Percentiles rank a stretch among this genome's conserved stretches.
These are phyloP conservation scores for Nakazawaea molendinolei DNA, from an alignment of 805 yeast species.

Conservation along the genomic window DNA sequence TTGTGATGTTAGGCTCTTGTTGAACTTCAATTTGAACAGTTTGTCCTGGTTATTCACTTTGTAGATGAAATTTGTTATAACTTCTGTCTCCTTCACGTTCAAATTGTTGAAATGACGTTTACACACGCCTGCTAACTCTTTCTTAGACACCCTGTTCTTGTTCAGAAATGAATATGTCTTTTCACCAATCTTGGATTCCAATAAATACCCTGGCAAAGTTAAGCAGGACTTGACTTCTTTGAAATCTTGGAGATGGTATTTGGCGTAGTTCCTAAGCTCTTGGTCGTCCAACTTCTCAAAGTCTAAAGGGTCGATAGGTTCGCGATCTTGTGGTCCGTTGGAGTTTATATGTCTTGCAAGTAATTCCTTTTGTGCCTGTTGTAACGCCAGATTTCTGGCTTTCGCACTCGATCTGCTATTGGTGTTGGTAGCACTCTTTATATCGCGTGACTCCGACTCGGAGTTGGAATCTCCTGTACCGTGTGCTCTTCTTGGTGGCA, in stretches of 20 bases:
- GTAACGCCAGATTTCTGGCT: slow-evolving; percentile 53
- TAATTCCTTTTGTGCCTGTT: slow-evolving; percentile 65
- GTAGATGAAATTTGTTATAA: slow-evolving; percentile 82
- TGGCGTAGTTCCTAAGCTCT: slow-evolving; percentile 65
- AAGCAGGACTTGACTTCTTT: slow-evolving; percentile 44
- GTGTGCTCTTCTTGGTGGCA: slow-evolving; percentile 11
- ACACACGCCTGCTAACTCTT: slow-evolving; percentile 51
- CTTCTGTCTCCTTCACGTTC: slow-evolving; percentile 73
- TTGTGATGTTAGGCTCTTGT: slow-evolving; percentile 14
- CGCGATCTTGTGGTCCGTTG: slow-evolving; percentile 60
- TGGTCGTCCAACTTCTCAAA: slow-evolving; percentile 57
- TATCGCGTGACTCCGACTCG: slow-evolving; percentile 26
- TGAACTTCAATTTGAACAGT: slow-evolving; percentile 32
- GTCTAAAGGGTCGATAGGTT: slow-evolving; percentile 54
- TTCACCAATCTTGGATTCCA: slow-evolving; percentile 69
- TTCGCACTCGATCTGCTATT: slow-evolving; percentile 43
- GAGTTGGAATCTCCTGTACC: slow-evolving; percentile 12
- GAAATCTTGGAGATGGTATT: slow-evolving; percentile 31
- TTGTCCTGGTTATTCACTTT: slow-evolving; percentile 64
- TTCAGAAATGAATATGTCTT: slow-evolving; percentile 43
- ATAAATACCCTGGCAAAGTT: slow-evolving; percentile 61
- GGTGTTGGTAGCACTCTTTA: slow-evolving; percentile 11
- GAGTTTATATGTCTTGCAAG: slow-evolving; percentile 63
- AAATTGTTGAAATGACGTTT: slow-evolving; percentile 59
- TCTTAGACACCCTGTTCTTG: slow-evolving; percentile 44